Base-by-base conservation (phyloP, 108 stramenopile species). In the Mediolabrus comicus region DNA sequence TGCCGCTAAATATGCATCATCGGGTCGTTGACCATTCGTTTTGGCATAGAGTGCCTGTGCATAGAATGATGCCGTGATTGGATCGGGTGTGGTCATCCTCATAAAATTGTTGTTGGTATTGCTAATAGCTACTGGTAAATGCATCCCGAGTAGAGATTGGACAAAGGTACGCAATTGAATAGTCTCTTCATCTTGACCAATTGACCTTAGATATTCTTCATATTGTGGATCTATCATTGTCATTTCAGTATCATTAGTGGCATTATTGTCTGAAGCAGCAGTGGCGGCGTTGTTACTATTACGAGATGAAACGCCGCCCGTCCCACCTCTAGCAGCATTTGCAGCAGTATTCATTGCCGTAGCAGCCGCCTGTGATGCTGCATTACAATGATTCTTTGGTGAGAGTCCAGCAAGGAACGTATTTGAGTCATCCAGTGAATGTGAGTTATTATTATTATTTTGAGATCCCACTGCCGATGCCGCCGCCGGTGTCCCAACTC, bases 1-100 rank as follows among this genome's bases (percentile, higher is more conserved):
- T 28, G 90, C 85, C 35, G 86, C 87, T 0, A 92, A 60, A 56
- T 84, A 83, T 29, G 87, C 87, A 71, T 92, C 92, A 29, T 76
- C 67, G 0, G 75, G 70, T 4, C 62, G 36, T 59, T 61, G 60
- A 14, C 60, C 43, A 38, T 55, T 62, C 9, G 67, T 86, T 66
- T 88, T 87, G 27, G 88, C 55, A 73, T 77, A 79, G 4, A 88
- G 72, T 17, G 85, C 53, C 13, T 66, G 49, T 9, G 87, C 88
- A 72, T 79, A 92, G 69, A 90, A 92, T 33, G 80, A 75, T 1
- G 89, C 87, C 51, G 81, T 83, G 34, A 70, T 38, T 3, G 85
- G 77, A 56, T 80, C 79, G 19, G 76, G 69, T 14, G 84, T 65
- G 16, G 79, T 60, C 52, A 65, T 53, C 17, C 41, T 43, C 41